Evolutionary conservation across 768 basidiomycete genomes (phyloP).

Genomic region (Collybiopsis luxurians): DNA sequence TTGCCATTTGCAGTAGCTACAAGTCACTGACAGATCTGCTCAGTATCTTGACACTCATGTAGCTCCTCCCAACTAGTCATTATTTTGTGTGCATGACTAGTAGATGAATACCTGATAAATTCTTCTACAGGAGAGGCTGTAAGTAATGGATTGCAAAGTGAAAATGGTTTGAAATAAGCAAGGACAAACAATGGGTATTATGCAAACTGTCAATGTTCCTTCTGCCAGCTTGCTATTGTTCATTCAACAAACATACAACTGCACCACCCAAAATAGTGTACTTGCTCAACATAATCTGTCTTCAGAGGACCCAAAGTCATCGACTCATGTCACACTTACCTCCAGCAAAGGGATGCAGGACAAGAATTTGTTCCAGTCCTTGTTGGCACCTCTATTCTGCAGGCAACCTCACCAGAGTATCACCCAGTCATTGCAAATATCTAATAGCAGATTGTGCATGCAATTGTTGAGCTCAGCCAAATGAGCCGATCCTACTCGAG

Average conservation of each 20-base stretch:
- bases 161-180: constrained; percentile 21
- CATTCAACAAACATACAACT: constrained; percentile 3
- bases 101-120: too few relatives aligned
- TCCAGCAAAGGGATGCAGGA: background rate
- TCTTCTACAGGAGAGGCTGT: too few relatives aligned
- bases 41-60: too few relatives aligned
- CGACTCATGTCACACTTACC: too few relatives aligned
- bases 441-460: constrained; percentile 31
- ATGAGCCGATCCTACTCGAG: constrained; percentile 24
- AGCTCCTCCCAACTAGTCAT: too few relatives aligned
- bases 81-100: too few relatives aligned
- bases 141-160: background rate
- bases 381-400: too few relatives aligned
- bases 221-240: background rate
- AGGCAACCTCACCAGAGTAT: constrained; percentile 23
- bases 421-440: constrained; percentile 24
- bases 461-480: constrained; percentile 23
- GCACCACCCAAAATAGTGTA: background rate
- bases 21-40: too few relatives aligned
- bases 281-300: too few relatives aligned
- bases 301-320: too few relatives aligned
- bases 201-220: background rate
- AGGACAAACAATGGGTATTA: constrained; percentile 17
- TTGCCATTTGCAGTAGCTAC: too few relatives aligned
- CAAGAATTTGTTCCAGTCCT: constrained; percentile 10